Evolutionary conservation across 2,329 filamentous ascomycete species (phyloP), one percentile per base, ranked within the genome.

Genomic region (Ophiostoma australiae): DNA sequence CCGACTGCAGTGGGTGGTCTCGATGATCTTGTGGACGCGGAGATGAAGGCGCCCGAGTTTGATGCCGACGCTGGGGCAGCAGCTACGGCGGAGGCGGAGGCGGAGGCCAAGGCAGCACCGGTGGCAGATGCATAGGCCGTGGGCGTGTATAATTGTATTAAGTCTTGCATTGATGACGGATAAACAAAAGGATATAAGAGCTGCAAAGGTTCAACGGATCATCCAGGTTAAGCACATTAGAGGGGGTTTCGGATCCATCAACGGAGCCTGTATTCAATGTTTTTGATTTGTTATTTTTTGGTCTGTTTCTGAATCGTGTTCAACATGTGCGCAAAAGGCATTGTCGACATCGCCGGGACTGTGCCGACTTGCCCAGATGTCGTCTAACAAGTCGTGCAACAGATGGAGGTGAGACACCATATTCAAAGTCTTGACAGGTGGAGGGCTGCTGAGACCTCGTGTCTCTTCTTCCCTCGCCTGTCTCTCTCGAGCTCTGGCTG

Each of bases 1-100:
- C 92, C 92, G 27, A 90, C 84, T 2, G 86, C 90, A 73, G 88
- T 91, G 39, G 87, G 87, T 4, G 82, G 83, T 1, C 81, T 89
- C 80, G 85, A 88, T 68, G 86, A 85, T 72, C 77, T 90, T 73
- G 84, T 89, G 44, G 82, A 83, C 72, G 87, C 86, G 2, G 66
- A 15, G 41, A 84, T 85, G 17, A 68, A 70, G 31, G 67, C 68
- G 27, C 68, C 68, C 82, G 82, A 37, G 2, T 70, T 70, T 39
- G 63, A 66, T 23, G 63, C 33, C 17, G 63, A 65, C 17, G 35
- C 17, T 13, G 58, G 27, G 61, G 35, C 31, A 11, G 65, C 71
- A 4, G 68, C 63, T 3, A 71, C 70, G 39, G 69, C 72, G n/a
- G 72, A 71, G 66, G 48, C 58, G 1, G 48, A 39, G 55, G 35